Percentiles rank a stretch among this genome's conserved stretches.
Conservation (phyloP, 139 green algal species). For the Coccomyxa sp. region DNA sequence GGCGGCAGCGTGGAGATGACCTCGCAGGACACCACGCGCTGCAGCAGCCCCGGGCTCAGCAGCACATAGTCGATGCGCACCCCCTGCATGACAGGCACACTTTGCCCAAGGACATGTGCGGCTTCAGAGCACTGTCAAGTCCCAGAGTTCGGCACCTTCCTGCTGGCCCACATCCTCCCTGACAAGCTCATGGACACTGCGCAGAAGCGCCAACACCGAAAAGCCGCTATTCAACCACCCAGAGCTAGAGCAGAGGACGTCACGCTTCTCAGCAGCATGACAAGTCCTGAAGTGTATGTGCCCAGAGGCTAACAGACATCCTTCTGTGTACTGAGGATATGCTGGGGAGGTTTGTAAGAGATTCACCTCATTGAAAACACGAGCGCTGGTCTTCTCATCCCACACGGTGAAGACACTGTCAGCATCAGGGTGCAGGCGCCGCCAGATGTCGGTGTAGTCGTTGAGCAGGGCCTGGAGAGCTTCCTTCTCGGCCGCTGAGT, state of each 20-base stretch:
- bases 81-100: slow-evolving; percentile 42
- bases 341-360: not conserved
- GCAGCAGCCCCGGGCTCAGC: slow-evolving; percentile 39
- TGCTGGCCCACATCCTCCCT: no score
- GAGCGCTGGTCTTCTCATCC: slow-evolving; percentile 61
- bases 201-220: no score
- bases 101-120: not conserved
- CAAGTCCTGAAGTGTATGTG: no score
- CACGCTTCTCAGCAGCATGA: no score
- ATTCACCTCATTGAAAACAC: slow-evolving; percentile 58
- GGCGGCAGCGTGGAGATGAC: slow-evolving; percentile 50
- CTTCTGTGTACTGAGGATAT: not conserved
- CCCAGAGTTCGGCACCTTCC: not conserved
- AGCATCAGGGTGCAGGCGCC: slow-evolving; percentile 37
- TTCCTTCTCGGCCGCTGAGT: slow-evolving; percentile 28
- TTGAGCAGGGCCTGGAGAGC: slow-evolving; percentile 22
- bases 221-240: no score
- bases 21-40: slow-evolving; percentile 46
- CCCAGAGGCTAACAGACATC: no score
- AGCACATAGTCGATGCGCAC: slow-evolving; percentile 70
- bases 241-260: no score
- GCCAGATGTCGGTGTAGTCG: slow-evolving; percentile 47
- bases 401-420: slow-evolving; percentile 54
- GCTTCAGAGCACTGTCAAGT: not conserved
- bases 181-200: not conserved